phyloP scores from a whole-genome alignment of 1,284 basidiomycete species.

The Takashimella koratensis region DNA sequence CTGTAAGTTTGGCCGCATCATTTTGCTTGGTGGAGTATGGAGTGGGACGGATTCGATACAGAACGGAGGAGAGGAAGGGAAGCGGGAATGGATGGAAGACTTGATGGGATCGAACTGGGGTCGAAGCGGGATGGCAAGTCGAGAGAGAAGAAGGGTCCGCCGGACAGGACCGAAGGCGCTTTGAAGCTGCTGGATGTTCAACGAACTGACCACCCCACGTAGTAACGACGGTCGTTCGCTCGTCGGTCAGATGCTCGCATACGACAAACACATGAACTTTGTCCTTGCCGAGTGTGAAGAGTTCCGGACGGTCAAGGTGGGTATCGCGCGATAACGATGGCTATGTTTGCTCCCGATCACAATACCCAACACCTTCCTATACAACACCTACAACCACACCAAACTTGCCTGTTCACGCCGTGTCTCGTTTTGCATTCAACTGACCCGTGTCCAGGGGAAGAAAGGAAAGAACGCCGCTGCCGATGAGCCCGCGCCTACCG shows the following conservation, averaged over 20 bases:
- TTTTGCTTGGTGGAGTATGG: no score
- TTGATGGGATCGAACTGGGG: no score
- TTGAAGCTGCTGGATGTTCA: no score
- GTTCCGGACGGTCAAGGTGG: slow-evolving; percentile 70
- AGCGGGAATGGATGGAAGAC: no score
- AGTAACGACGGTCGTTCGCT: slow-evolving; percentile 90
- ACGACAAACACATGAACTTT: slow-evolving; percentile 99
- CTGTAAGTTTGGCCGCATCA: slow-evolving; percentile 58
- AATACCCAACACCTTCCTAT: not conserved
- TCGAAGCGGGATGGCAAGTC: no score
- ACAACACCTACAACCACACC: no score
- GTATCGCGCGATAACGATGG: slow-evolving; percentile 2
- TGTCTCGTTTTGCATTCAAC: not conserved
- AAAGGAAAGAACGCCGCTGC: slow-evolving; percentile 45
- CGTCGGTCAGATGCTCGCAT: slow-evolving; percentile 98
- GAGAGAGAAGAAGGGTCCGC: no score
- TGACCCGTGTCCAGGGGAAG: slow-evolving; percentile 39
- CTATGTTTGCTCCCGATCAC: not conserved
- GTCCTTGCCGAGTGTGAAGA: slow-evolving; percentile 97
- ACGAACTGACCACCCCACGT: no score
- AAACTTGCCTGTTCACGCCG: no score
- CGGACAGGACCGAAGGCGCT: no score
- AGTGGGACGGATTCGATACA: no score
- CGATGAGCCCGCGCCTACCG: slow-evolving; percentile 64
- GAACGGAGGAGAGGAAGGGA: no score